These are phyloP conservation scores for Zangia roseola DNA, from an alignment of 768 basidiomycete species.

Conservation along the genomic window DNA sequence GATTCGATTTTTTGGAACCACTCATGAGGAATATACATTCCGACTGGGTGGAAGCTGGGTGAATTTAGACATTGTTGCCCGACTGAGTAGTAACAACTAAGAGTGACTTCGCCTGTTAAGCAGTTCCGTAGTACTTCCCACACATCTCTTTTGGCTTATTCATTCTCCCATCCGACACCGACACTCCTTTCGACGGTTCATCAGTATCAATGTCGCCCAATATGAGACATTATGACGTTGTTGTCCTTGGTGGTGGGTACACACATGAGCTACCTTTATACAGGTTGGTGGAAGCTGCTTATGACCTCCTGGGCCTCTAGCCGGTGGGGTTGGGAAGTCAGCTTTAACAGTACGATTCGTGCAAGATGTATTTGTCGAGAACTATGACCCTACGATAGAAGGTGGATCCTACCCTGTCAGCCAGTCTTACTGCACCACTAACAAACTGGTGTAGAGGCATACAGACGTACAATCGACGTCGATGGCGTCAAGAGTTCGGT, in stretches of 20 bases:
- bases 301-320: constrained; percentile 35
- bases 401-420: constrained; percentile 39
- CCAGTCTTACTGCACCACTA: constrained; percentile 2
- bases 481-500: constrained; percentile 66
- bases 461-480: constrained; percentile 61
- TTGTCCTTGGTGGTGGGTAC: constrained; percentile 78
- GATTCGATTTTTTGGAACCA: too few species aligned
- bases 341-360: constrained; percentile 81
- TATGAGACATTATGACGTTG: constrained; percentile 74
- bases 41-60: too few species aligned
- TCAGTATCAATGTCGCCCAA: constrained; percentile 4
- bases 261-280: not conserved
- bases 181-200: too few species aligned
- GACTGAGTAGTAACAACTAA: too few species aligned
- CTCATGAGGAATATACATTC: too few species aligned
- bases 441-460: constrained; percentile 54
- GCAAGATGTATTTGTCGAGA: constrained; percentile 67
- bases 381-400: constrained; percentile 85
- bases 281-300: not conserved
- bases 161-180: not conserved
- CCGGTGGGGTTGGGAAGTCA: constrained; percentile 88
- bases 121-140: constrained; percentile 21
- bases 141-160: constrained; percentile 11
- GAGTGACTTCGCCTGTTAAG: too few species aligned
- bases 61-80: too few species aligned